Conservation (phyloP, 176 grass and related monocot species). For the Phyllostachys edulis region DNA sequence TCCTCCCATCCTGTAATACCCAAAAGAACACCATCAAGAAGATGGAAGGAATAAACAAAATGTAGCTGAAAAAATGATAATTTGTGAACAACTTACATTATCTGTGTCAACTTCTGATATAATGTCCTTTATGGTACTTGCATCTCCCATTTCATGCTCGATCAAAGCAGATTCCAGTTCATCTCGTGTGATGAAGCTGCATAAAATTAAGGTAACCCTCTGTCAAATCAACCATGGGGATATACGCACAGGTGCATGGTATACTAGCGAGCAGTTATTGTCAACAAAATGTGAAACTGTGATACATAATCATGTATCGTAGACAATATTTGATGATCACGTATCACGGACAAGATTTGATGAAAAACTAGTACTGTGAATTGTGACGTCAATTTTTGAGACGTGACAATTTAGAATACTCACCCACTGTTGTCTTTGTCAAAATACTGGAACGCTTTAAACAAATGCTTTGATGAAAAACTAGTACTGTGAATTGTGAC, state of each 20-base stretch:
- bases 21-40: constrained; percentile 30
- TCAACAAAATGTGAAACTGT: constrained; percentile 15
- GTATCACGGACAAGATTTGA: background rate
- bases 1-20: constrained; percentile 78
- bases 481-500: background rate
- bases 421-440: constrained; percentile 97
- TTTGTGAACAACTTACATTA: constrained; percentile 53
- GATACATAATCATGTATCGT: background rate
- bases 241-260: background rate
- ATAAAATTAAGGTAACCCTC: constrained; percentile 22
- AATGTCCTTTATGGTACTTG: constrained; percentile 84
- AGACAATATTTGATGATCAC: background rate
- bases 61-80: background rate
- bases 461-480: background rate
- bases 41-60: background rate
- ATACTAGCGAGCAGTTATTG: constrained; percentile 10
- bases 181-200: constrained; percentile 94
- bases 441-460: constrained; percentile 90
- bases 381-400: background rate
- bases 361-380: background rate
- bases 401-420: constrained; percentile 19
- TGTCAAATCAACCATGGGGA: constrained; percentile 14
- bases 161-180: constrained; percentile 88
- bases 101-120: constrained; percentile 95
- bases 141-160: constrained; percentile 91